Percentiles rank a stretch among this genome's conserved stretches.
phyloP scores from a whole-genome alignment of 257 asterid genomes.

The Fraxinus anomala region DNA sequence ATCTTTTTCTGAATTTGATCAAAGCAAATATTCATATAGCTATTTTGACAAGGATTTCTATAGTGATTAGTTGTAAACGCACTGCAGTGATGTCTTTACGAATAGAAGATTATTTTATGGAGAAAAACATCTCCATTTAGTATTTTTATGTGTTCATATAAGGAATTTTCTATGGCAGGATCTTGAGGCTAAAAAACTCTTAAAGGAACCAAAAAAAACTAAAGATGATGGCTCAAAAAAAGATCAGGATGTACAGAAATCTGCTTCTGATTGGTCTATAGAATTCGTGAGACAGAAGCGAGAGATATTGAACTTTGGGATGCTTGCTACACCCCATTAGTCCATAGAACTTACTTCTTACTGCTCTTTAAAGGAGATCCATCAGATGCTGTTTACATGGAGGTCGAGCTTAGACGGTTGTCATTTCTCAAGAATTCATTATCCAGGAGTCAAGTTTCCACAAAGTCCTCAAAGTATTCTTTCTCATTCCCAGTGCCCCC shows the following conservation, averaged over 20 bases:
- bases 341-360: slow-evolving; percentile 76
- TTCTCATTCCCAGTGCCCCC: not conserved
- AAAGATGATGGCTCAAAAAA: slow-evolving; percentile 23
- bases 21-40: too few species aligned
- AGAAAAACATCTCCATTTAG: not conserved
- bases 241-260: slow-evolving; percentile 30
- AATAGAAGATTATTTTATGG: not conserved
- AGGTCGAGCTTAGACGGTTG: slow-evolving; percentile 86
- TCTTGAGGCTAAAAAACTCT: slow-evolving; percentile 15
- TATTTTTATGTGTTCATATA: not conserved
- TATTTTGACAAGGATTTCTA: too few species aligned
- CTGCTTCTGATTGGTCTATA: slow-evolving; percentile 45
- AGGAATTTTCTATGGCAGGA: slow-evolving; percentile 17
- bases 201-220: slow-evolving; percentile 26
- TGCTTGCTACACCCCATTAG: slow-evolving; percentile 60
- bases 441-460: slow-evolving; percentile 34
- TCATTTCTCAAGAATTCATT: slow-evolving; percentile 58
- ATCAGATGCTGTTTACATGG: slow-evolving; percentile 79
- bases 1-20: not conserved
- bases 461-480: slow-evolving; percentile 51
- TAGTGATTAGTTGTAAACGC: not conserved
- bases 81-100: not conserved
- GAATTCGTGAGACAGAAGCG: slow-evolving; percentile 70
- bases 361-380: slow-evolving; percentile 84
- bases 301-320: slow-evolving; percentile 77